Base-by-base conservation (phyloP, 139 green algal species). In the Micromonas commoda region DNA sequence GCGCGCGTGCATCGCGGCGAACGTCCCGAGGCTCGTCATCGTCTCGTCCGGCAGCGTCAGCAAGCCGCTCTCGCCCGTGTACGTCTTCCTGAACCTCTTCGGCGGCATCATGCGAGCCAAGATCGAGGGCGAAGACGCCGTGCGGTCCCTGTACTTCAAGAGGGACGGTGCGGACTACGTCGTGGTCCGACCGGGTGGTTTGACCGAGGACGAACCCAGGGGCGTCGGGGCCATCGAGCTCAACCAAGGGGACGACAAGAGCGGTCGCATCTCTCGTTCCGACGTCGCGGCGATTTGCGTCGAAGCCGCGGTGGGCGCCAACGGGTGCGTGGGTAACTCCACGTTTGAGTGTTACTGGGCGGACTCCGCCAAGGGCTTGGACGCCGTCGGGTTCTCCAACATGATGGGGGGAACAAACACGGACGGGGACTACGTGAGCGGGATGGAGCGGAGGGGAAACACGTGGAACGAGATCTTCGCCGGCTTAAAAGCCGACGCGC, bases 71-170 rank as follows among this genome's bases (percentile, higher is more conserved):
- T 75, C 68, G 2, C 68, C 68, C 2, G 68, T 75, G 2, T 75
- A 75, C 68, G 53, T 75, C 34, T 75, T 75, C 37, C 29, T 75
- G 23, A 75, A 75, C 33, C 61, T 75, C n/a, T 75, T 75, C 37
- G 68, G 68, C 20, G 68, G 68, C 38, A 75, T 75, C 33, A 75
- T 75, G 68, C 68, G 68, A 19, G 33, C 31, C 0, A 75, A 75
- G 29, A 75, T 75, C 29, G 31, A 53, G 38, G 68, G 68, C 35
- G 68, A 75, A 61, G 68, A 75, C 37, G 68, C 68, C 37, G 68
- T 75, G 16, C 68, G 68, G 21, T 35, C 68, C 3, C 33, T 75
- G 37, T 75, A 75, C 38, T 75, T 63, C 23, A 39, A 75, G 19
- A 35, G 68, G 6, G 26, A 38, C 20, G 68, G 26, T 23, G 26